A percentile compares a stretch with the other conserved stretches of the same genome.
Evolutionary conservation across 2,329 filamentous ascomycete genomes (phyloP).

Genomic region (Scytalidium sp.): DNA sequence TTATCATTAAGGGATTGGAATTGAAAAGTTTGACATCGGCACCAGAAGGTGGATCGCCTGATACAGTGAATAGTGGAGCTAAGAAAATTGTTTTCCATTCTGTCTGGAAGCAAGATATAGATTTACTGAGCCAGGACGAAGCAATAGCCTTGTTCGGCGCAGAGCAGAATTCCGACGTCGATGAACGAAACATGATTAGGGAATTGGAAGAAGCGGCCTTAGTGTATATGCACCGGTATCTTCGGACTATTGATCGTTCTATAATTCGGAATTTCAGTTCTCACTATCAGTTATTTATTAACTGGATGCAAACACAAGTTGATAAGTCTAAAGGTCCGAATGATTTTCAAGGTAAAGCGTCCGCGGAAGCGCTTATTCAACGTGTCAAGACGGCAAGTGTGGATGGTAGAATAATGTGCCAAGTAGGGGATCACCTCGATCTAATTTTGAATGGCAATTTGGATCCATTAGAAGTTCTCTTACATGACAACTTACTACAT

Average conservation of each 20-base stretch:
- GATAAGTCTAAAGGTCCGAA: neutral
- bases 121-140: neutral
- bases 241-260: neutral
- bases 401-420: neutral
- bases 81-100: neutral
- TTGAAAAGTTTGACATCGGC: neutral
- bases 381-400: neutral
- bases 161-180: neutral
- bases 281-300: neutral
- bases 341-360: neutral
- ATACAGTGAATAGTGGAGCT: neutral
- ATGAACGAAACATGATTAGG: neutral
- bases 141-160: neutral
- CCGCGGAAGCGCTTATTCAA: neutral
- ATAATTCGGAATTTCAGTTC: neutral
- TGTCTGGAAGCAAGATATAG: neutral
- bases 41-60: neutral
- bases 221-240: neutral
- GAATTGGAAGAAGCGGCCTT: neutral
- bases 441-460: slow-evolving; percentile 1
- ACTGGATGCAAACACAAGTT: neutral
- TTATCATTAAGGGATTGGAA: neutral
- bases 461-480: slow-evolving; percentile 3
- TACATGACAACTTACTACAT: slow-evolving; percentile 2
- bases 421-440: neutral